Conservation (phyloP, 192 early-diverging fungal genomes). For the Chytriomyces sp. region DNA sequence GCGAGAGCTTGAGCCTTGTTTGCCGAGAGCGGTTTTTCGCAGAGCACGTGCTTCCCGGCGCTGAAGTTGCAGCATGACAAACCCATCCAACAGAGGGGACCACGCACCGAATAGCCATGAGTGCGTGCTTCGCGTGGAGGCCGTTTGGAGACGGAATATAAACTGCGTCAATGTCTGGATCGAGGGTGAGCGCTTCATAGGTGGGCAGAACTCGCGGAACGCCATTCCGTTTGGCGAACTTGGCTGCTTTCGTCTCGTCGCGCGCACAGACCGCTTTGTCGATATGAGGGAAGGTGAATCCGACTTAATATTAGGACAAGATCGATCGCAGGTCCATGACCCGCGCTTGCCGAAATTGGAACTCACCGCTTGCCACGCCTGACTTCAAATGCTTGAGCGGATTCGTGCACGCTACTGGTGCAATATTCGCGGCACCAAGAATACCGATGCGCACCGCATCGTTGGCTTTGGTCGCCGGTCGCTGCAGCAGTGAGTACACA, state of each 20-base stretch:
- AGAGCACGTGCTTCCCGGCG: conserved; percentile 64
- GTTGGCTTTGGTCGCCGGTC: background rate
- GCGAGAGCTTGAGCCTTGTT: conserved; percentile 34
- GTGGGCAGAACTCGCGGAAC: conserved; percentile 50
- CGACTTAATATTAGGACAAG: no score
- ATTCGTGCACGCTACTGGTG: conserved; percentile 40
- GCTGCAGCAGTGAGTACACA: background rate
- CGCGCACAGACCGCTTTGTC: conserved; percentile 55
- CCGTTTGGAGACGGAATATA: conserved; percentile 61
- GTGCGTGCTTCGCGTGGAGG: conserved; percentile 52
- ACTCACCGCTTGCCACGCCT: conserved; percentile 1
- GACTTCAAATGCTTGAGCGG: conserved; percentile 40
- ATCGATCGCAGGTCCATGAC: background rate
- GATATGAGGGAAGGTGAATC: background rate
- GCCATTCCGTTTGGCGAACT: conserved; percentile 43
- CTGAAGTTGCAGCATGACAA: background rate
- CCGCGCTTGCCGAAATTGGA: background rate
- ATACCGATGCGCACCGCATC: conserved; percentile 55
- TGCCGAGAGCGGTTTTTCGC: conserved; percentile 42
- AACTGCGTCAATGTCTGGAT: conserved; percentile 53
- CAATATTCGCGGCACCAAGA: conserved; percentile 56
- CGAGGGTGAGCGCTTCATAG: conserved; percentile 53
- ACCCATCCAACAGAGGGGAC: no score
- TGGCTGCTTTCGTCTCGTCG: conserved; percentile 35
- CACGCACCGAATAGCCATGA: conserved; percentile 39